Evolutionary conservation across 495 filamentous ascomycete genomes (phyloP).

Genomic region (Neurospora pannonica): DNA sequence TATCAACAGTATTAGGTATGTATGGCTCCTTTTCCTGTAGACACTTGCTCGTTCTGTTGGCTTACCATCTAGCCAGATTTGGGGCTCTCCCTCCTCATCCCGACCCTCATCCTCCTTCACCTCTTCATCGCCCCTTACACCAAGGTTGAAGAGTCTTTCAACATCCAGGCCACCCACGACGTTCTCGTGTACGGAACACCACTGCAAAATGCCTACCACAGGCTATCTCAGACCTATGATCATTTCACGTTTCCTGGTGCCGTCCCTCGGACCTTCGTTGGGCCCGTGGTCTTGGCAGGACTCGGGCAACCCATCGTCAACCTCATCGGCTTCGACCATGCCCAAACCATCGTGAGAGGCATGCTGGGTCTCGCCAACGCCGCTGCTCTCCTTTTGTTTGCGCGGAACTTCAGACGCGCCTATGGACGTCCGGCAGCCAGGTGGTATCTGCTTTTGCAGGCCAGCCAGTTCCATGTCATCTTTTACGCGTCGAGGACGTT

Average conservation of each 20-base stretch:
- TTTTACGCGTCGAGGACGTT: constrained; percentile 90
- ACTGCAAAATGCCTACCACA: constrained; percentile 36
- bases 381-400: constrained; percentile 52
- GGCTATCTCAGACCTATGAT: constrained; percentile 59
- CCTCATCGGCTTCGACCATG: constrained; percentile 35
- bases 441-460: constrained; percentile 79
- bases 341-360: constrained; percentile 54
- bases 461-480: constrained; percentile 83
- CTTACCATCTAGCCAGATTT: constrained; percentile 29
- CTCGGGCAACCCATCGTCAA: constrained; percentile 53
- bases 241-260: constrained; percentile 86
- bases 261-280: constrained; percentile 84
- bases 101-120: constrained; percentile 61
- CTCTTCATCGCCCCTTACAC: constrained; percentile 78
- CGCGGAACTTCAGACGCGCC: constrained; percentile 49
- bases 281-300: constrained; percentile 62
- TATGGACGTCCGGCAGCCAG: constrained; percentile 62
- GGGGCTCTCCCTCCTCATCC: constrained; percentile 48
- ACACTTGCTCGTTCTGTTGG: not conserved
- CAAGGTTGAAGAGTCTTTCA: constrained; percentile 99
- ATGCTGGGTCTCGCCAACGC: constrained; percentile 76
- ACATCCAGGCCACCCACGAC: constrained; percentile 90
- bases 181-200: constrained; percentile 74
- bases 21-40: not conserved
- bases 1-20: not conserved